These are phyloP conservation scores for Hypericum perforatum DNA, from an alignment of 345 rosid genomes.

Conservation along the genomic window DNA sequence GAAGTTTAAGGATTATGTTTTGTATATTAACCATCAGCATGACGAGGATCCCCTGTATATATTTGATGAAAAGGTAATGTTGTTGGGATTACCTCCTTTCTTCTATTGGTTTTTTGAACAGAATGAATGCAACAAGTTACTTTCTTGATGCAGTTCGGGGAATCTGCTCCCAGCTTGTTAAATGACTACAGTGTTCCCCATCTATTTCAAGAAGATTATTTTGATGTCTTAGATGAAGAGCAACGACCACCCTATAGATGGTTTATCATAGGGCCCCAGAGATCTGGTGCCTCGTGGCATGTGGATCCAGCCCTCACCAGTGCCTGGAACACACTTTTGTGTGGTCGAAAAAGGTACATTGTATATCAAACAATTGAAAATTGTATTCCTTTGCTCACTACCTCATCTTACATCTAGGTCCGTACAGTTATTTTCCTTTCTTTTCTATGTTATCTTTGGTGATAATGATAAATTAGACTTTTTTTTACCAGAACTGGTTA, in stretches of 20 bases:
- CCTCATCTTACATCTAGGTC: neutral
- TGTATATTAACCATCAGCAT: constrained; percentile 63
- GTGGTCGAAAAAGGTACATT: constrained; percentile 83
- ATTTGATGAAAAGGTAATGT: constrained; percentile 72
- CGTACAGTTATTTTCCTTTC: neutral
- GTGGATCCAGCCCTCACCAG: constrained; percentile 96
- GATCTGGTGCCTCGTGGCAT: constrained; percentile 99
- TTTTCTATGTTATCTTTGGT: neutral
- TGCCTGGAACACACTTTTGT: constrained; percentile 95
- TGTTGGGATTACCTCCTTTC: neutral
- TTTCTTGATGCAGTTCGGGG: constrained; percentile 60
- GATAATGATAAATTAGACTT: neutral
- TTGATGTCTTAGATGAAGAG: constrained; percentile 61
- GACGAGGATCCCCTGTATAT: constrained; percentile 97
- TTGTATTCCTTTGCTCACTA: constrained; percentile 3
- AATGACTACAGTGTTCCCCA: constrained; percentile 73
- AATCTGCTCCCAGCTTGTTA: constrained; percentile 63
- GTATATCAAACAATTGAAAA: neutral
- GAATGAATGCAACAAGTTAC: neutral
- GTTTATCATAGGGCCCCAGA: constrained; percentile 93
- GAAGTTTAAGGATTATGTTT: constrained; percentile 73
- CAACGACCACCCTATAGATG: constrained; percentile 82
- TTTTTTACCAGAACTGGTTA: too few species aligned
- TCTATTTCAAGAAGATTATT: constrained; percentile 82
- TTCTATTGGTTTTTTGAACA: constrained; percentile 2